Conservation (phyloP, 2,329 filamentous ascomycete species). For the Zymoseptoria brevis region DNA sequence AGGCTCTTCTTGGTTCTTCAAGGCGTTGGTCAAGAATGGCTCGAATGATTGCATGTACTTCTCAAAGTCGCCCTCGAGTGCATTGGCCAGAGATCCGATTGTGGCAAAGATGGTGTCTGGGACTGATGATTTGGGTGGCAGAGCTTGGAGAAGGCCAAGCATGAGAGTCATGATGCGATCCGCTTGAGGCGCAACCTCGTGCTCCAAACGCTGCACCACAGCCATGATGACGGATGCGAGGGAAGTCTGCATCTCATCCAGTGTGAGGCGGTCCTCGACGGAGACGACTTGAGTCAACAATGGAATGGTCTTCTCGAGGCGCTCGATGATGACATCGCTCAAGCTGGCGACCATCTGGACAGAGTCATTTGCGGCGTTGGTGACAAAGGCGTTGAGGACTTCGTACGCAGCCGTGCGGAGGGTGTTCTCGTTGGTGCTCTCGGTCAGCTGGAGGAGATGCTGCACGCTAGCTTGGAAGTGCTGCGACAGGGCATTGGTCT, state of each 20-base stretch:
- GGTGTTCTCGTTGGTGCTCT: constrained; percentile 77
- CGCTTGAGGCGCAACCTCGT: constrained; percentile 80
- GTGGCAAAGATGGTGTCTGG: constrained; percentile 90
- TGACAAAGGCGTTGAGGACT: constrained; percentile 89
- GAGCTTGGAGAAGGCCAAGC: constrained; percentile 68
- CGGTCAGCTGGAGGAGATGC: constrained; percentile 77
- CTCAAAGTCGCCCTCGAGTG: constrained; percentile 83
- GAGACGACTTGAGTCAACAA: constrained; percentile 92
- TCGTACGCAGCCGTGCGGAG: constrained; percentile 95
- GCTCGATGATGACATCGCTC: constrained; percentile 81
- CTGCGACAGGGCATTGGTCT: constrained; percentile 73
- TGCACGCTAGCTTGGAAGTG: constrained; percentile 91
- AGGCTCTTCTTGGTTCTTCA: constrained; percentile 92
- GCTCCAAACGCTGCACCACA: constrained; percentile 84
- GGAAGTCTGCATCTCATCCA: constrained; percentile 97
- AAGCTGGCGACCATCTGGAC: constrained; percentile 71
- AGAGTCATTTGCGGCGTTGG: constrained; percentile 81
- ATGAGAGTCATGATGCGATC: constrained; percentile 90
- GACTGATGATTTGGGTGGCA: constrained; percentile 81
- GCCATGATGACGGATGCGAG: constrained; percentile 83
- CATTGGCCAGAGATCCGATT: constrained; percentile 83
- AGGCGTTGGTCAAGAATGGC: constrained; percentile 86
- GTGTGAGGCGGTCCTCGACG: constrained; percentile 88
- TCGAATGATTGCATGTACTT: constrained; percentile 97
- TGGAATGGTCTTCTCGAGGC: constrained; percentile 79